Conservation (phyloP, 108 stramenopile genomes). For the Thalassiosira profunda region DNA sequence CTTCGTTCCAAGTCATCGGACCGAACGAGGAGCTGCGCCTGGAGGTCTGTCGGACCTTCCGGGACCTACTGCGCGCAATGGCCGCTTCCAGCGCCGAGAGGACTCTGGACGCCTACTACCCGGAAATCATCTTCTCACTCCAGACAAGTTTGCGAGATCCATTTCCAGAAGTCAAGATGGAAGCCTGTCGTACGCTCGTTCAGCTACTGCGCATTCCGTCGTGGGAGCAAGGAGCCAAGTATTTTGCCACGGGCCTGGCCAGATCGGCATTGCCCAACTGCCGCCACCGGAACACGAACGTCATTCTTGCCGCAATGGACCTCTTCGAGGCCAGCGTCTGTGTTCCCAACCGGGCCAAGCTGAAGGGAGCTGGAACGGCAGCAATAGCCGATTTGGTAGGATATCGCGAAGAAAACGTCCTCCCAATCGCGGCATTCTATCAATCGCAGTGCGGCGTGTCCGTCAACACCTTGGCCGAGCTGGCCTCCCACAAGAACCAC, state of each 20-base stretch:
- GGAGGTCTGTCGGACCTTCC: slow-evolving; percentile 37
- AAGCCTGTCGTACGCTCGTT: slow-evolving; percentile 22
- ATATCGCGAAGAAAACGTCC: slow-evolving; percentile 72
- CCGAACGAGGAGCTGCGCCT: slow-evolving; percentile 63
- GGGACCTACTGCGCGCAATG: slow-evolving; percentile 33
- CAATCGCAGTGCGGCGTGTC: slow-evolving; percentile 42
- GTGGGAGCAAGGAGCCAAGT: slow-evolving; percentile 48
- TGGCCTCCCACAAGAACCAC: slow-evolving; percentile 45
- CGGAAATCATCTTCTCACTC: slow-evolving; percentile 57
- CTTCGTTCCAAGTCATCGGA: slow-evolving; percentile 39
- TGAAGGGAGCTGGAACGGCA: slow-evolving; percentile 78
- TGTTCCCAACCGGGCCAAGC: slow-evolving; percentile 53
- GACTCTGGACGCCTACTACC: slow-evolving; percentile 56
- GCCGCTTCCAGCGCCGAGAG: not conserved
- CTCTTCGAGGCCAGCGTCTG: slow-evolving; percentile 53
- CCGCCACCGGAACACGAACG: slow-evolving; percentile 57
- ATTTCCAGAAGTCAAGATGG: slow-evolving; percentile 51
- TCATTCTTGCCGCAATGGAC: slow-evolving; percentile 46
- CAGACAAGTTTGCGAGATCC: slow-evolving; percentile 56
- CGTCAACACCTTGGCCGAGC: slow-evolving; percentile 68
- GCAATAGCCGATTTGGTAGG: slow-evolving; percentile 84
- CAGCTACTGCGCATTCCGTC: slow-evolving; percentile 44
- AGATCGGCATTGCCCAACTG: slow-evolving; percentile 46
- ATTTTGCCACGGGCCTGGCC: slow-evolving; percentile 56
- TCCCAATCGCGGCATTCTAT: slow-evolving; percentile 83